phyloP scores from a whole-genome alignment of 208 protist species.

The Trypanosoma theileri region DNA sequence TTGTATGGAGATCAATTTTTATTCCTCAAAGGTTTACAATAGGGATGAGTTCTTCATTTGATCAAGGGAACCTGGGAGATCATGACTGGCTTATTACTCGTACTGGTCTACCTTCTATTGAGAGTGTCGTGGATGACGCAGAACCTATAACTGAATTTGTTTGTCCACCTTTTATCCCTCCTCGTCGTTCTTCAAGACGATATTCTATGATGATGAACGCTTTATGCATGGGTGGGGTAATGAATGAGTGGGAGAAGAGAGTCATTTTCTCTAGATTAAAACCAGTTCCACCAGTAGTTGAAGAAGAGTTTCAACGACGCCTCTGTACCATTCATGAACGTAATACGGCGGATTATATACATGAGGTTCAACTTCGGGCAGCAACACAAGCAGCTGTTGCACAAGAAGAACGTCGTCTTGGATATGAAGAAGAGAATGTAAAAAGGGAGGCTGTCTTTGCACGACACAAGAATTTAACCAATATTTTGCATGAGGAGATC shows the following conservation, averaged over 20 bases:
- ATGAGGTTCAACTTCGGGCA: constrained; percentile 31
- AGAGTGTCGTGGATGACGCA: constrained; percentile 12
- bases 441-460: constrained; percentile 57
- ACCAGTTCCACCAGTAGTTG: constrained; percentile 34
- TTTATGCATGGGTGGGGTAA: constrained; percentile 19
- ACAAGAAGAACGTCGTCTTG: constrained; percentile 13
- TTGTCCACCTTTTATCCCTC: constrained; percentile 40
- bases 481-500: constrained; percentile 55
- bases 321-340: constrained; percentile 34
- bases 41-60: background rate
- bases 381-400: constrained; percentile 21
- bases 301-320: constrained; percentile 56
- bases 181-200: constrained; percentile 28
- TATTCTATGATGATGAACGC: constrained; percentile 29
- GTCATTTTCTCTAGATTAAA: constrained; percentile 52
- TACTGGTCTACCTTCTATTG: constrained; percentile 8
- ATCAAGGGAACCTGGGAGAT: constrained; percentile 3
- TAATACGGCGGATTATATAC: constrained; percentile 50
- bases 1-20: background rate
- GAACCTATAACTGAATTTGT: constrained; percentile 42
- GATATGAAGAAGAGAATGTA: constrained; percentile 37
- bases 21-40: no score
- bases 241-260: constrained; percentile 69
- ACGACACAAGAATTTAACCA: constrained; percentile 56
- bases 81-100: constrained; percentile 38